Conservation (phyloP, 495 filamentous ascomycete genomes). For the Lichina pygmaea region DNA sequence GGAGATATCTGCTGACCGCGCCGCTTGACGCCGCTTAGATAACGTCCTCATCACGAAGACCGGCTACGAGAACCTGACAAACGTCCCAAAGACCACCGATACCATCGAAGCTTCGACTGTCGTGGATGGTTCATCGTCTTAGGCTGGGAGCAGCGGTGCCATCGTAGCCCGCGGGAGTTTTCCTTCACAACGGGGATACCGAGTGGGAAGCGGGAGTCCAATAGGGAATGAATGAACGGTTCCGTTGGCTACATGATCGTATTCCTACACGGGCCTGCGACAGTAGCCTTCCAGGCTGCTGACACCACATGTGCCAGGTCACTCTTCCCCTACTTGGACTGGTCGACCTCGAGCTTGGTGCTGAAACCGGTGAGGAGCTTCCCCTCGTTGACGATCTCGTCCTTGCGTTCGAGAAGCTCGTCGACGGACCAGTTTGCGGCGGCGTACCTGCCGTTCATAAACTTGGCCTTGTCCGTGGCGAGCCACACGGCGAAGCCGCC, state of each 20-base stretch:
- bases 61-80: constrained; percentile 60
- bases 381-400: constrained; percentile 4
- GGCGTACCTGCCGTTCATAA: constrained; percentile 4
- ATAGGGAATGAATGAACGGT: background rate
- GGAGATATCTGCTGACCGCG: too few relatives aligned
- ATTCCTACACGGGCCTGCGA: background rate
- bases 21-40: constrained; percentile 17
- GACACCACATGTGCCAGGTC: background rate
- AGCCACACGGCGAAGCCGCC: constrained; percentile 4
- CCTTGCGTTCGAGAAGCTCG: constrained; percentile 4
- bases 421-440: constrained; percentile 7
- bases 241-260: background rate
- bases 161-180: too few relatives aligned
- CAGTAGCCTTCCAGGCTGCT: background rate
- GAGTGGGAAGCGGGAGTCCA: background rate
- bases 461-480: constrained; percentile 2
- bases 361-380: constrained; percentile 3
- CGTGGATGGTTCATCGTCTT: constrained; percentile 2
- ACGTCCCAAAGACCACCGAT: constrained; percentile 39
- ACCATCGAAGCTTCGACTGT: constrained; percentile 30
- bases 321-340: background rate
- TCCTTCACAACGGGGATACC: too few relatives aligned
- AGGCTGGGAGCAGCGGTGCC: too few relatives aligned
- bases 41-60: constrained; percentile 54
- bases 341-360: constrained; percentile 1